Evolutionary conservation across 345 rosid genomes (phyloP).

Genomic region (Luvunga scandens): DNA sequence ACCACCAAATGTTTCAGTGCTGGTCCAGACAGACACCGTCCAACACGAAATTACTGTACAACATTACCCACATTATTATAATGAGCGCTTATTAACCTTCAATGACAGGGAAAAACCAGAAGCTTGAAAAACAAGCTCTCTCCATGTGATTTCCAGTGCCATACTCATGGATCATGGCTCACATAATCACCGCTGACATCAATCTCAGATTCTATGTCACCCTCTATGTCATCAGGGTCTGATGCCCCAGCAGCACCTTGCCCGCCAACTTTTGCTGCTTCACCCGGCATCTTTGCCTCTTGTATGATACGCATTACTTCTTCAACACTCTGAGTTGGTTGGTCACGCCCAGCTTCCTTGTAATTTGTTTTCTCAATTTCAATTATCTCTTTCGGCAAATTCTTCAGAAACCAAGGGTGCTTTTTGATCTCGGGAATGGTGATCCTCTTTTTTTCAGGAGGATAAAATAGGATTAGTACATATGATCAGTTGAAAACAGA

Average conservation of each 20-base stretch:
- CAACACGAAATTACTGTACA: slow-evolving; percentile 3
- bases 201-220: slow-evolving; percentile 50
- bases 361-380: slow-evolving; percentile 52
- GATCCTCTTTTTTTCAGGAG: slow-evolving; percentile 43
- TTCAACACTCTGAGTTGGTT: slow-evolving; percentile 41
- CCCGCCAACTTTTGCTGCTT: slow-evolving; percentile 25
- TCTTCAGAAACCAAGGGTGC: slow-evolving; percentile 68
- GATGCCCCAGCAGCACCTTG: slow-evolving; percentile 30
- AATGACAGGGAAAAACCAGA: background rate
- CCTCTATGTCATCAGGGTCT: slow-evolving; percentile 42
- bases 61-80: background rate
- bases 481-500: background rate
- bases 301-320: slow-evolving; percentile 42
- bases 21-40: background rate
- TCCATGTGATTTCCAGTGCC: background rate
- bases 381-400: slow-evolving; percentile 52
- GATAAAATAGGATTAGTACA: background rate
- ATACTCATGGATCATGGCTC: slow-evolving; percentile 2
- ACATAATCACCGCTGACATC: slow-evolving; percentile 44
- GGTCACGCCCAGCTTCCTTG: slow-evolving; percentile 23
- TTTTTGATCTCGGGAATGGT: slow-evolving; percentile 61
- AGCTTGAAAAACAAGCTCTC: background rate
- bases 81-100: background rate
- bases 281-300: slow-evolving; percentile 43
- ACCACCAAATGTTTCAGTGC: background rate